A percentile compares a stretch with the other conserved stretches of the same genome.
Conservation (phyloP, 2,329 filamentous ascomycete genomes). For the Penicillium digitatum region DNA sequence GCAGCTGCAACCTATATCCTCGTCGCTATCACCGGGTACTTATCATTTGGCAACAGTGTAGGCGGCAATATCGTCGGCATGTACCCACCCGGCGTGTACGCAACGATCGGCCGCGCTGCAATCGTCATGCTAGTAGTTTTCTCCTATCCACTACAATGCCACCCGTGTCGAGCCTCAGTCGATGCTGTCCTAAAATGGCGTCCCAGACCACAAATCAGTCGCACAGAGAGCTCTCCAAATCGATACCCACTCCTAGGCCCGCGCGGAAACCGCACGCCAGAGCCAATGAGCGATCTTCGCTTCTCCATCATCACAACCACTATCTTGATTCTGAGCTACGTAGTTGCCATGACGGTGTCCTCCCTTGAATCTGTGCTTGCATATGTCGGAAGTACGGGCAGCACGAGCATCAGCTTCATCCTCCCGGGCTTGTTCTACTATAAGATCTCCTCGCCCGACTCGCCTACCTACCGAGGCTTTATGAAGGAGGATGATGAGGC, state of each 20-base stretch:
- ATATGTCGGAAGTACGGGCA: slow-evolving; percentile 91
- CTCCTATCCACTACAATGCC: slow-evolving; percentile 90
- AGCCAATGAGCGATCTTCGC: slow-evolving; percentile 75
- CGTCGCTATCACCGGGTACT: slow-evolving; percentile 89
- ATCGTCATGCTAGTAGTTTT: slow-evolving; percentile 97
- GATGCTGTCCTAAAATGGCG: slow-evolving; percentile 95
- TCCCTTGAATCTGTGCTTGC: slow-evolving; percentile 87
- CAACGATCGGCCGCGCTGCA: slow-evolving; percentile 88
- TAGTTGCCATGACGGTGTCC: slow-evolving; percentile 84
- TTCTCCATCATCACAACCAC: slow-evolving; percentile 85
- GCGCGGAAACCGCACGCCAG: slow-evolving; percentile 44
- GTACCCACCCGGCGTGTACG: slow-evolving; percentile 74
- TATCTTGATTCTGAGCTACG: slow-evolving; percentile 80
- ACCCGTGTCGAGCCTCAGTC: slow-evolving; percentile 91
- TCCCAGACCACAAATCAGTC: slow-evolving; percentile 47
- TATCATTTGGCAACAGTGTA: slow-evolving; percentile 89
- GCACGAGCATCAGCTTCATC: slow-evolving; percentile 94
- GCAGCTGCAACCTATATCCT: slow-evolving; percentile 84
- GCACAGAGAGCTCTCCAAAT: slow-evolving; percentile 43
- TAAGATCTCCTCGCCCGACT: slow-evolving; percentile 90
- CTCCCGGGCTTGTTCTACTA: slow-evolving; percentile 96
- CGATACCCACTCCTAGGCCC: slow-evolving; percentile 42
- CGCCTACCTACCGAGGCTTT: slow-evolving; percentile 76
- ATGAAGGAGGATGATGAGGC: slow-evolving; percentile 84
- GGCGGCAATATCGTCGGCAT: slow-evolving; percentile 90